A percentile compares a stretch with the other conserved stretches of the same genome.
Conservation (phyloP, 2,329 filamentous ascomycete species). For the Aspergillus brunneoviolaceus region DNA sequence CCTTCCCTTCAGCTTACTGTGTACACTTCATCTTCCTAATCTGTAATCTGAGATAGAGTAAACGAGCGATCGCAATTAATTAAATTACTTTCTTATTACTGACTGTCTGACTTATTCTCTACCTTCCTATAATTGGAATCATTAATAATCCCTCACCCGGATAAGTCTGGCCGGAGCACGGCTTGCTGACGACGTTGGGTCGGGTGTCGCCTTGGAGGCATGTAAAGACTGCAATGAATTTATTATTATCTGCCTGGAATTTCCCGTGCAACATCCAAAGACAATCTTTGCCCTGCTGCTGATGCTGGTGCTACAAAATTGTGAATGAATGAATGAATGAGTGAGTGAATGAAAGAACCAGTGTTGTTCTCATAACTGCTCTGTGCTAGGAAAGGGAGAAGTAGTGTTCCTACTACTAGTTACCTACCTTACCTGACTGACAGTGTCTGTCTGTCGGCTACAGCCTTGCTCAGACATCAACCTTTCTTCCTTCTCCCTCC, state of each 20-base stretch:
- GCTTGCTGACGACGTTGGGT: not conserved
- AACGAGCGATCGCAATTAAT: not conserved
- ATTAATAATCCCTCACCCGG: not conserved
- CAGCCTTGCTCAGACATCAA: too few species aligned
- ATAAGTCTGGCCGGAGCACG: not conserved
- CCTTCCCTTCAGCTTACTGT: not conserved
- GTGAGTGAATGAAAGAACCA: too few species aligned
- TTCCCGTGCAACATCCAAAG: not conserved
- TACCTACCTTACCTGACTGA: not conserved
- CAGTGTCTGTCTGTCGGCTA: not conserved
- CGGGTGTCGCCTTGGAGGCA: too few species aligned
- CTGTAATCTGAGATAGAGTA: not conserved
- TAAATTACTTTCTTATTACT: not conserved
- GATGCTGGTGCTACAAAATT: too few species aligned
- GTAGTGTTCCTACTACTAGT: not conserved
- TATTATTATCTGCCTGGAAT: not conserved
- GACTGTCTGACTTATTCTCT: too few species aligned
- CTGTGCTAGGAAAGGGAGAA: too few species aligned
- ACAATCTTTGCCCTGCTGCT: slow-evolving; percentile 2
- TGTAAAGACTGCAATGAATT: too few species aligned
- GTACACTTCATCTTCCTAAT: not conserved
- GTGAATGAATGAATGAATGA: too few species aligned
- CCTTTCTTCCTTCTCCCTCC: slow-evolving; percentile 2
- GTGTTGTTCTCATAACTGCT: too few species aligned
- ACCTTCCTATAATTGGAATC: not conserved